Base-by-base conservation (phyloP, 768 basidiomycete species). In the Pleurotus tuoliensis region DNA sequence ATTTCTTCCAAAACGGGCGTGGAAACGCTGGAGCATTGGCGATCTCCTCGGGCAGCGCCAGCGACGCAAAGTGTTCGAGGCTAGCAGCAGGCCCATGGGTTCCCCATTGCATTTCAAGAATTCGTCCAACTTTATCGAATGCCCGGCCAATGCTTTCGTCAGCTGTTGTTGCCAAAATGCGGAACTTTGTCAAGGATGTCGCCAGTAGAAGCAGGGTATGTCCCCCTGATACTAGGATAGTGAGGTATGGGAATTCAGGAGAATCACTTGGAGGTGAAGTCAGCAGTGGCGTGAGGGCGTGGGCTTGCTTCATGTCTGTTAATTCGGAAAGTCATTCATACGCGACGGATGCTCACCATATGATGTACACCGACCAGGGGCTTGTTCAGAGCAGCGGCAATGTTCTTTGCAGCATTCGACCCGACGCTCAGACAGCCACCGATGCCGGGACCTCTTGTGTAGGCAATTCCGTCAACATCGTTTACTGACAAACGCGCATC, bases 291-390 rank as follows among this genome's bases (percentile, higher is more conserved):
- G 92, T 95, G 0, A 95, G 74, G 0, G 95, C 91, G 65, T 97
- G 96, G 0, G 90, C 95, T 92, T 95, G 94, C 93, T 94, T 62
- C 41, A 50, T 37, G 38, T 52, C 12, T 38, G 58, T 41, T 30
- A 60, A 38, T 58, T 48, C 8, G 37, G 41, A 49, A 34, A 18
- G 4, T n/a, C 1, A 34, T 15, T 27, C 3, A 13, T 6, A 40
- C n/a, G 9, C 18, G 34, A 1, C 27, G 25, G 41, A 65, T 11
- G 11, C 75, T 47, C 38, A 93, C 94, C 95, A 98, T 98, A 64
- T 98, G 95, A 70, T 98, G 92, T 5, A 97, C 91, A 3, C 94
- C 94, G 2, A 96, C 81, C 3, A 96, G 58, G 0, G 94, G 94
- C 63, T 93, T 90, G 41, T 80, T 76, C 11, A 83, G 74, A 0